Conservation (phyloP, 2,329 filamentous ascomycete species). For the Cladophialophora immunda region DNA sequence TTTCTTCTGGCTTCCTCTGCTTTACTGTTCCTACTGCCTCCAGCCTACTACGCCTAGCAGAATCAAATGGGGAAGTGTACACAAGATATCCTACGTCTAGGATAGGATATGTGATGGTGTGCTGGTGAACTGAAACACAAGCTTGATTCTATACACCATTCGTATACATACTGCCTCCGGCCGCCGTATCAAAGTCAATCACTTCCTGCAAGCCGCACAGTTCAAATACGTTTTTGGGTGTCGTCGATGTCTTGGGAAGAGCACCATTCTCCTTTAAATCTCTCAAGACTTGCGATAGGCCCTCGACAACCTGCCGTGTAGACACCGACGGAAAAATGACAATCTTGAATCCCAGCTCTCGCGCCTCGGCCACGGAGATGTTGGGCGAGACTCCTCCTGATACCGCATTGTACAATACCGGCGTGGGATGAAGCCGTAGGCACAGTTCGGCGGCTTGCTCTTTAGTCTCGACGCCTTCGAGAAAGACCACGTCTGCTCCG, state of each 20-base stretch:
- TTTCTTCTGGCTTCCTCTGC: too few relatives aligned
- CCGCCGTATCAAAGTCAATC: constrained; percentile 49
- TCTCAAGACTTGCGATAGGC: constrained; percentile 48
- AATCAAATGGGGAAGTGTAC: too few relatives aligned
- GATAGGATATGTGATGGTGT: too few relatives aligned
- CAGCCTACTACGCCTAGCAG: too few relatives aligned
- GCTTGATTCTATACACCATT: neutral
- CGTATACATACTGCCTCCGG: constrained; percentile 42
- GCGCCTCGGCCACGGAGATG: constrained; percentile 49
- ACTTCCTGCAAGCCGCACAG: constrained; percentile 52
- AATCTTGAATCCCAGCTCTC: constrained; percentile 51
- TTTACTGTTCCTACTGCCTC: too few relatives aligned
- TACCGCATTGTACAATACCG: constrained; percentile 56
- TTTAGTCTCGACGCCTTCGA: constrained; percentile 51
- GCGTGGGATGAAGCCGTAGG: constrained; percentile 49
- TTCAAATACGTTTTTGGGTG: constrained; percentile 49
- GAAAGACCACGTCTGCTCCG: constrained; percentile 52
- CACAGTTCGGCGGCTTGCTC: constrained; percentile 47
- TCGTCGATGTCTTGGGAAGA: constrained; percentile 39
- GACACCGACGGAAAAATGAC: constrained; percentile 54
- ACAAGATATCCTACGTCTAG: too few relatives aligned
- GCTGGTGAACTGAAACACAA: too few relatives aligned
- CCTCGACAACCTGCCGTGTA: constrained; percentile 48
- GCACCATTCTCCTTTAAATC: constrained; percentile 43
- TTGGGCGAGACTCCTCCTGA: constrained; percentile 52